Evolutionary conservation across 495 filamentous ascomycete species (phyloP), one percentile per base, ranked within the genome.

Genomic region (Choiromyces venosus): DNA sequence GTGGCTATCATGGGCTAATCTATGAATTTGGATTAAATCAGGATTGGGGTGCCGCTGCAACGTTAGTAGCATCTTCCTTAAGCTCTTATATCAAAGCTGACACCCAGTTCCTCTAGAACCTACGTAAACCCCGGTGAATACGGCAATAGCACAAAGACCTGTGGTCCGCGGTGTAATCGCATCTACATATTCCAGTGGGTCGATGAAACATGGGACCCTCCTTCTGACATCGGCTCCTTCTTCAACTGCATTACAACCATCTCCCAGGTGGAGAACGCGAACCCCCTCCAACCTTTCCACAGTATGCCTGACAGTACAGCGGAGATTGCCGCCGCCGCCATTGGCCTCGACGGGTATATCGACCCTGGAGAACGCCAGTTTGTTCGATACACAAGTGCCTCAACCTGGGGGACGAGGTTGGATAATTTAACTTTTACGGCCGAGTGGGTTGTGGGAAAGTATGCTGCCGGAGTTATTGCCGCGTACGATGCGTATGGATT

Each of bases 151-250:
- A 7, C 16, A 35, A 21, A 64, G 29, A 67, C 42, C 16, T 79
- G 77, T 56, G 77, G 77, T 21, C 66, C 61, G 19, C 77, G 77
- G 14, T 79, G 77, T 37, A 78, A 56, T 14, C 61, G 46, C 10
- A 66, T 79, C 37, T 78, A 79, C 35, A 75, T 79, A n/a, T 79
- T 76, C 65, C 65, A 79, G 19, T 79, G 78, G n/a, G n/a, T 66
- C 19, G 65, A 69, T 61, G 6, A 38, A 6, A 35, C 25, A 36
- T 37, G 38, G 9, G 12, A 61, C 25, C 52, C 52, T 33, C 25
- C 25, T 9, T 25, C 66, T 9, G 33, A 12, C 36, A 46, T 73
- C 39, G 79, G 79, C 37, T 42, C 36, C 52, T 76, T 81, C 38
- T 81, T 76, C 69, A 71, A 76, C 44, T 81, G 79, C 44, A 71